Percentiles rank a stretch among this genome's conserved stretches.
Evolutionary conservation across 805 yeast genomes (phyloP).

Genomic region (Candida glaebosa): DNA sequence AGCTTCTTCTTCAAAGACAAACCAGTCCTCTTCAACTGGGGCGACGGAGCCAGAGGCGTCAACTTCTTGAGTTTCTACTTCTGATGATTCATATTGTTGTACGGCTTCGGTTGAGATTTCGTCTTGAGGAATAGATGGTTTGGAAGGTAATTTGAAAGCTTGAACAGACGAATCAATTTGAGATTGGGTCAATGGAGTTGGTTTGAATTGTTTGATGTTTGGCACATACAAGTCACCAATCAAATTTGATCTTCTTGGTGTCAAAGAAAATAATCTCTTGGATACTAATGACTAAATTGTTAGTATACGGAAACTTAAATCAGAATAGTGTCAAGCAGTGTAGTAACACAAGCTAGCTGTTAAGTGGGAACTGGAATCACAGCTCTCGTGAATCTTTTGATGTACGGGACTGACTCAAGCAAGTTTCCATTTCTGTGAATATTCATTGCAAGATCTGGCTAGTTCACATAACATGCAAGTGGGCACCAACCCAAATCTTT

Average conservation of each 20-base stretch:
- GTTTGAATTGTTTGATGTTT: conserved; percentile 87
- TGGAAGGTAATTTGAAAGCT: conserved; percentile 77
- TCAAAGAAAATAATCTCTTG: conserved; percentile 40
- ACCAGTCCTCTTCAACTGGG: conserved; percentile 66
- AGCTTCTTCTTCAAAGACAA: conserved; percentile 64
- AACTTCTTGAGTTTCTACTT: conserved; percentile 62
- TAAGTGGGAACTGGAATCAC: no score
- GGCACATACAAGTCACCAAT: conserved; percentile 81
- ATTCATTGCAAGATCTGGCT: no score
- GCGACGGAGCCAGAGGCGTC: conserved; percentile 39
- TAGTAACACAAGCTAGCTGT: no score
- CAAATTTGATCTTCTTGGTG: conserved; percentile 51
- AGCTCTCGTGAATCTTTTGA: no score
- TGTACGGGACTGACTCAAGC: no score
- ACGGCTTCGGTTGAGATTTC: conserved; percentile 71
- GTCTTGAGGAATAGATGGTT: conserved; percentile 70
- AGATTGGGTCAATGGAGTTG: conserved; percentile 65
- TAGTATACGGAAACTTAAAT: conserved; percentile 5
- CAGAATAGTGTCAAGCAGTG: no score
- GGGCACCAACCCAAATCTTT: no score
- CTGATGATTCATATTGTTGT: conserved; percentile 61
- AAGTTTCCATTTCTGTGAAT: no score
- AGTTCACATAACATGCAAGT: no score
- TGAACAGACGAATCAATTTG: conserved; percentile 79
- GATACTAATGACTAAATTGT: conserved; percentile 22